Evolutionary conservation across 371 early-diverging fungal genomes (phyloP), one percentile per base, ranked within the genome.

Genomic region (Mucor irregularis): DNA sequence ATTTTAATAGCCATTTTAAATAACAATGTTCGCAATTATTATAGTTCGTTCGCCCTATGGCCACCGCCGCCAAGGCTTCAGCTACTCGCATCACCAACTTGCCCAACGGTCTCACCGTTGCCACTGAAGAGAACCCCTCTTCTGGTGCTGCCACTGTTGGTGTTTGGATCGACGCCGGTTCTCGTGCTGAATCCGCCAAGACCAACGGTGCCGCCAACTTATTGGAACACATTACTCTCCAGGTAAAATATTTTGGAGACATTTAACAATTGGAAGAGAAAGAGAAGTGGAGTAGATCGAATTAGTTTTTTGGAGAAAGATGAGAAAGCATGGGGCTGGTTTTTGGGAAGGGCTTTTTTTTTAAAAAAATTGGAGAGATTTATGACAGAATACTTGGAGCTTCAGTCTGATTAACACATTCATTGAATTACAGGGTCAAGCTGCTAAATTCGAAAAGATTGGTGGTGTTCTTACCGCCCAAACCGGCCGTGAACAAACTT

Each of bases 221-320:
- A 60, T 77, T 97, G 42, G 98, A 96, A 77, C 97, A 96, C 77
- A 89, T 96, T 92, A 88, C 94, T 24, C 93, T 95, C 85, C 95
- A 97, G 92, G 95, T 92, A 80, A 56, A 44, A 24, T 14, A 14
- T 14, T n/a, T 26, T 26, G 4, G 3, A 5, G 13, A 6, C 22
- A n/a, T 44, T 25, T 10, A 43, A 9, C 26, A 45, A 39, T 5
- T 16, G n/a, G 40, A 39, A n/a, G 40, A 16, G 22, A 45, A n/a
- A 45, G n/a, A n/a, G n/a, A n/a, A n/a, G n/a, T n/a, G n/a, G n/a
- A n/a, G n/a, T n/a, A n/a, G n/a, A 43, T 22, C 16, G 35, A 46
- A 22, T 28, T 28, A 17, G 10, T 1, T 26, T 19, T 2, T 38
- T 26, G n/a, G n/a, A n/a, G n/a, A 38, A 38, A 38, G 19, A 16